Percentiles rank a stretch among this genome's conserved stretches.
Conservation (phyloP, 2,329 filamentous ascomycete species). For the Fusarium avenaceum region DNA sequence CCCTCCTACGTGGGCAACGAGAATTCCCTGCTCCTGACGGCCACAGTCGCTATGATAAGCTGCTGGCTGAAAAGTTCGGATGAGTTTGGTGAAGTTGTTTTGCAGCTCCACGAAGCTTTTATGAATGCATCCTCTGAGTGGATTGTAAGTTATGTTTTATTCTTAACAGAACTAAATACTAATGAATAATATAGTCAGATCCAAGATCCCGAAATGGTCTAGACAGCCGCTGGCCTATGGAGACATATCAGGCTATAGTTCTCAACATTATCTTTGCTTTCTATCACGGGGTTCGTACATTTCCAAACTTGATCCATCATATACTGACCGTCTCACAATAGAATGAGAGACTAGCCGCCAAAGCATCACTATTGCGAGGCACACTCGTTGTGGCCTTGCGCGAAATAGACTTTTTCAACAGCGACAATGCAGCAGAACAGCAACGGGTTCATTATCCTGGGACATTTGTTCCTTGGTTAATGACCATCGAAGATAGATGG, state of each 20-base stretch:
- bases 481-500: slow-evolving; percentile 52
- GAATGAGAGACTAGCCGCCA: slow-evolving; percentile 52
- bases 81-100: slow-evolving; percentile 45
- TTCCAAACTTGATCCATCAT: rapidly evolving
- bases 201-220: slow-evolving; percentile 25
- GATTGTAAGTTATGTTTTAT: slow-evolving; percentile 43
- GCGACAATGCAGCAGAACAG: slow-evolving; percentile 53
- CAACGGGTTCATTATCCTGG: slow-evolving; percentile 54
- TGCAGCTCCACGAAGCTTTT: slow-evolving; percentile 52
- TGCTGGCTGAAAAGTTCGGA: slow-evolving; percentile 54
- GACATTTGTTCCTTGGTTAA: slow-evolving; percentile 55
- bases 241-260: slow-evolving; percentile 54
- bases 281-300: slow-evolving; percentile 51
- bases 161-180: neutral
- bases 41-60: slow-evolving; percentile 56
- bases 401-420: slow-evolving; percentile 55
- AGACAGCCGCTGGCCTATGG: slow-evolving; percentile 48
- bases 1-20: slow-evolving; percentile 53
- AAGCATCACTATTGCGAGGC: slow-evolving; percentile 53
- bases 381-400: slow-evolving; percentile 54
- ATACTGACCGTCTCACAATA: slow-evolving; percentile 32
- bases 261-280: slow-evolving; percentile 58
- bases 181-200: slow-evolving; percentile 28
- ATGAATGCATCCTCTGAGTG: slow-evolving; percentile 50
- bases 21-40: slow-evolving; percentile 47